These are phyloP conservation scores for Trichoderma reesei DNA, from an alignment of 495 filamentous ascomycete species.

Conservation along the genomic window DNA sequence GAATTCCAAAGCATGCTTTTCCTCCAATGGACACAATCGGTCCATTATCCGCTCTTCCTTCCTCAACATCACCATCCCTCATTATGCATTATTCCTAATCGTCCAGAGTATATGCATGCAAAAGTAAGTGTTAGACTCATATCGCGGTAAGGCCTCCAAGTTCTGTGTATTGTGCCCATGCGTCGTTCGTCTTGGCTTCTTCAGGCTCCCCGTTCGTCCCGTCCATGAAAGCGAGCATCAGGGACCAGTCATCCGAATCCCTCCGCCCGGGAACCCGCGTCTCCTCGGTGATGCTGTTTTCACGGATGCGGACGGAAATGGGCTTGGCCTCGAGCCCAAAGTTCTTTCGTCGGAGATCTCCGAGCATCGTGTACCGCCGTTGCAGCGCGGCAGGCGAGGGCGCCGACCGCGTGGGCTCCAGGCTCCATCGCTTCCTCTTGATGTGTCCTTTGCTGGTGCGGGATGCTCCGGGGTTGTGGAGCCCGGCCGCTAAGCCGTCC, in stretches of 20 bases:
- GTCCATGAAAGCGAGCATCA: constrained; percentile 10
- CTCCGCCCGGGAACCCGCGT: constrained; percentile 6
- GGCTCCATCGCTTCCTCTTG: not conserved
- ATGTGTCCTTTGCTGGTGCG: not conserved
- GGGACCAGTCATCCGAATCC: constrained; percentile 12
- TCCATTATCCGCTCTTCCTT: not conserved
- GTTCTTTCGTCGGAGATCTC: constrained; percentile 1
- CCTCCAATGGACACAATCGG: not conserved
- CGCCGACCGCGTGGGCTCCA: constrained; percentile 5
- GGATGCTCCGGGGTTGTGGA: not conserved
- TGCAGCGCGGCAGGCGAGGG: not conserved
- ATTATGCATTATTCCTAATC: not conserved
- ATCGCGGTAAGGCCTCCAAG: constrained; percentile 24
- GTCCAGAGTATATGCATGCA: not conserved
- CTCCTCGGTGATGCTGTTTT: not conserved
- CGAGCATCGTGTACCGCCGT: constrained; percentile 2
- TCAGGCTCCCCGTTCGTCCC: not conserved
- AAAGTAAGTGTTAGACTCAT: not conserved
- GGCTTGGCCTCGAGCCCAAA: not conserved
- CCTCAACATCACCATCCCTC: not conserved
- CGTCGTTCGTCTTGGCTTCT: constrained; percentile 17
- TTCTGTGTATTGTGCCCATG: constrained; percentile 26
- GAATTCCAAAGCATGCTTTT: not conserved
- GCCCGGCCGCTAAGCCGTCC: not conserved
- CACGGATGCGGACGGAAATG: constrained; percentile 1